Base-by-base conservation (phyloP, 2,329 filamentous ascomycete genomes). In the Talaromyces islandicus region DNA sequence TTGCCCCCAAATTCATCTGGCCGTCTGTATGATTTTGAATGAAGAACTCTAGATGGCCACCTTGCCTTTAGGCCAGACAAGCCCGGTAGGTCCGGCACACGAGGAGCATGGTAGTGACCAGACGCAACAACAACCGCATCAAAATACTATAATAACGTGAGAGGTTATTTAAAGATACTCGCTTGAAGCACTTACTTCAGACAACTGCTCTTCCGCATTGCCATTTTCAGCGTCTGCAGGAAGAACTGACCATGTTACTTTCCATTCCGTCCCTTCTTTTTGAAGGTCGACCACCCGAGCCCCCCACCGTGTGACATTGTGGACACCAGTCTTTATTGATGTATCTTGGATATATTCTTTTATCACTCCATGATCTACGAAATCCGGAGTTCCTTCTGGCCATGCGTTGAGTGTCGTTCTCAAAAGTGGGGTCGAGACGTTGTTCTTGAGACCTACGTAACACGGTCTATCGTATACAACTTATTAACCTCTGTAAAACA, bases 281-380 rank as follows among this genome's bases (percentile, higher is more conserved):
- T 65, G 62, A 0, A 82, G 66, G 3, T 75, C 71, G 62, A 82
- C 81, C 0, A 89, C 87, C n/a, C 83, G 75, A 0, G 86, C 88
- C 51, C 85, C 75, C 65, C 84, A 88, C 0, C 73, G 67, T 0
- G 84, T 85, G 9, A 77, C 67, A 0, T 75, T 69, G 2, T 83
- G 70, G 0, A 88, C 80, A 0, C 80, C 81, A 1, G 80, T 77
- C 1, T 77, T 71, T 0, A 64, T 63, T 0, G 86, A 81, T 0
- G 86, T 81, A n/a, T 81, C 77, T 61, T 86, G 82, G 4, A 90
- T 81, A 65, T 90, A 90, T 1, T 80, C 73, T 35, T 81, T 80
- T 9, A 89, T 72, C 0, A 81, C 77, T 17, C 73, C 67, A 61
- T 89, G 87, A 2, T 75, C 80, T 4, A 87, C 82, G 61, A 83